Evolutionary conservation across 805 yeast genomes (phyloP).

Genomic region (Suhomyces pyralidae): DNA sequence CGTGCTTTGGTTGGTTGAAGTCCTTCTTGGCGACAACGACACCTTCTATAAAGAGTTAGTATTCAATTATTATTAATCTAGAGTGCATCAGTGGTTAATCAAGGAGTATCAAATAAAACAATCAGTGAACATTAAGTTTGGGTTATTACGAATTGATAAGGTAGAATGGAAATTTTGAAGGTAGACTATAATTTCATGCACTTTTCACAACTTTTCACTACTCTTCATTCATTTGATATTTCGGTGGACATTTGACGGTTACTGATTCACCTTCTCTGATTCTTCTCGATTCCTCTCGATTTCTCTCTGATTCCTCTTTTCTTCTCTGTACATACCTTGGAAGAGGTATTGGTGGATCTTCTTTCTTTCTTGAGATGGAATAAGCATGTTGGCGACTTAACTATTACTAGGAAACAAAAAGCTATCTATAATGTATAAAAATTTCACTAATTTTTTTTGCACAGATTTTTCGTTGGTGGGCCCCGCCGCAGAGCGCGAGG

Average conservation of each 20-base stretch:
- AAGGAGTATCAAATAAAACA: no score
- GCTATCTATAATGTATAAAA: neutral
- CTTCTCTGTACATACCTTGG: slow-evolving; percentile 70
- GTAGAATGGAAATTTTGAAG: no score
- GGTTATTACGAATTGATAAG: no score
- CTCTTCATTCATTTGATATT: neutral
- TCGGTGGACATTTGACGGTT: no score
- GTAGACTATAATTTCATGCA: no score
- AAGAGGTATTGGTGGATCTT: slow-evolving; percentile 98
- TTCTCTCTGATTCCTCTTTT: neutral
- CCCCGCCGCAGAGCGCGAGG: slow-evolving; percentile 3
- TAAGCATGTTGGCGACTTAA: slow-evolving; percentile 65
- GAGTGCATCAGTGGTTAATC: no score
- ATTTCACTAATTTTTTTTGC: slow-evolving; percentile 4
- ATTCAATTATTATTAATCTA: no score
- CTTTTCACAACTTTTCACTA: neutral
- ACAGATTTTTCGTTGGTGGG: slow-evolving; percentile 5
- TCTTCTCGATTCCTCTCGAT: no score
- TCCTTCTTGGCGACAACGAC: slow-evolving; percentile 99
- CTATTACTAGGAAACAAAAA: slow-evolving; percentile 6
- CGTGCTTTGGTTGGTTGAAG: slow-evolving; percentile 96
- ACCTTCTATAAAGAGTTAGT: slow-evolving; percentile 75
- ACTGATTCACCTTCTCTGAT: no score
- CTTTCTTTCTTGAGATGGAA: slow-evolving; percentile 99
- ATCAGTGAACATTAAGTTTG: no score